phyloP scores from a whole-genome alignment of 148 eudicot species.

The Fagopyrum esculentum region DNA sequence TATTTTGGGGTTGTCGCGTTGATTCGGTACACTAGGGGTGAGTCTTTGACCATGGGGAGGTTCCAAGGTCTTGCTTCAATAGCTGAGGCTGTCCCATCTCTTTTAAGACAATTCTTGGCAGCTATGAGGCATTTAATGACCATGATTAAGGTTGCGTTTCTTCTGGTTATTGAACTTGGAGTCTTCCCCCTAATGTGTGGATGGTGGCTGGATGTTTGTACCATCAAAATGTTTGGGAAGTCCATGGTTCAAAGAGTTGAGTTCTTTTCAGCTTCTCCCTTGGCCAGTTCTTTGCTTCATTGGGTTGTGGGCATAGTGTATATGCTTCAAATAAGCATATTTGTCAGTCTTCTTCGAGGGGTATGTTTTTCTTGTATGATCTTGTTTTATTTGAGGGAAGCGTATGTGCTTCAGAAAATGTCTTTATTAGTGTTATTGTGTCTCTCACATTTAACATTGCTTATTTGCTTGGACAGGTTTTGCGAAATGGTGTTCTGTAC shows the following conservation, averaged over 20 bases:
- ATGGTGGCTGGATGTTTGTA: slow-evolving; percentile 98
- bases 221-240: slow-evolving; percentile 89
- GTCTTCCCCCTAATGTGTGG: slow-evolving; percentile 97
- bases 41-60: slow-evolving; percentile 85
- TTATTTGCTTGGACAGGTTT: slow-evolving; percentile 42
- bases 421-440: slow-evolving; percentile 4
- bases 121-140: slow-evolving; percentile 92
- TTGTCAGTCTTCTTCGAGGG: slow-evolving; percentile 98
- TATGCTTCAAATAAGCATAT: slow-evolving; percentile 92
- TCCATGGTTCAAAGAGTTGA: slow-evolving; percentile 79
- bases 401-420: not conserved
- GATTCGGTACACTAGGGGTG: slow-evolving; percentile 76
- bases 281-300: slow-evolving; percentile 87
- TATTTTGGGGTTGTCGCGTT: slow-evolving; percentile 81
- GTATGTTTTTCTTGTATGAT: slow-evolving; percentile 30
- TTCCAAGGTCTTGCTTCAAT: slow-evolving; percentile 79
- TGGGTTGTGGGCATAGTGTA: slow-evolving; percentile 95
- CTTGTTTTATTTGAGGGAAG: not conserved
- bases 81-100: slow-evolving; percentile 78
- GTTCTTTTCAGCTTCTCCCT: slow-evolving; percentile 76
- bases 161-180: slow-evolving; percentile 89
- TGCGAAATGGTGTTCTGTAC: slow-evolving; percentile 90
- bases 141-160: slow-evolving; percentile 96
- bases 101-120: slow-evolving; percentile 76
- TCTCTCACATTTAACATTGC: not conserved